These are phyloP conservation scores for Trichaptum fuscoviolaceum DNA, from an alignment of 768 basidiomycete genomes.

Conservation along the genomic window DNA sequence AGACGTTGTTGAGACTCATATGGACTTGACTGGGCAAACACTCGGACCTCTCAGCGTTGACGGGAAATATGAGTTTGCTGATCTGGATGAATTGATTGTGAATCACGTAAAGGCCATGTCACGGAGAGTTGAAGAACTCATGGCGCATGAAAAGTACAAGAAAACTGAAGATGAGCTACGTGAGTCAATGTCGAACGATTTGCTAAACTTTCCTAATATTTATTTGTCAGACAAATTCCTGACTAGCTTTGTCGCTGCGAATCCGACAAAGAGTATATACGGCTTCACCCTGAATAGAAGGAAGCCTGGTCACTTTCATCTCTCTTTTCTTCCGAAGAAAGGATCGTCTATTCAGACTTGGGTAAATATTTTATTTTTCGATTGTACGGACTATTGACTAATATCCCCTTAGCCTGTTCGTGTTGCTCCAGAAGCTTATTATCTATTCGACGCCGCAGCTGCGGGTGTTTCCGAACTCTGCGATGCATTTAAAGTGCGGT, in stretches of 20 bases:
- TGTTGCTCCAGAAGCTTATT: conserved; percentile 84
- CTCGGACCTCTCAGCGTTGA: conserved; percentile 68
- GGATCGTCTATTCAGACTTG: conserved; percentile 86
- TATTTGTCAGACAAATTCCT: conserved; percentile 28
- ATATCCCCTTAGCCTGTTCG: conserved; percentile 60
- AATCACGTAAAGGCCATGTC: conserved; percentile 95
- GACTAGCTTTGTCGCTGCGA: conserved; percentile 87
- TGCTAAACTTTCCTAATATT: not conserved
- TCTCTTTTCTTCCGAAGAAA: conserved; percentile 91
- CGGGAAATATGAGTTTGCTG: conserved; percentile 75
- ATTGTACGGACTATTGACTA: not conserved
- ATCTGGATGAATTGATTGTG: conserved; percentile 95
- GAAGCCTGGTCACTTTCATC: conserved; percentile 87
- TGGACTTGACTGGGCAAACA: conserved; percentile 64
- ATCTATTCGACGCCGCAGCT: conserved; percentile 84
- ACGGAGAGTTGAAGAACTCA: conserved; percentile 88
- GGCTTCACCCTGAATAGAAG: conserved; percentile 90
- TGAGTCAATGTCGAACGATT: conserved; percentile 37
- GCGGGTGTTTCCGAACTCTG: conserved; percentile 91
- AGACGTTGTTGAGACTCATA: conserved; percentile 83
- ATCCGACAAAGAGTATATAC: conserved; percentile 92
- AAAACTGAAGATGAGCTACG: conserved; percentile 87
- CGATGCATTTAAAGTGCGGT: conserved; percentile 94
- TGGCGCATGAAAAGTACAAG: conserved; percentile 94
- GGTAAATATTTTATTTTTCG: conserved; percentile 45